These are phyloP conservation scores for Incumbomyces lentus DNA, from an alignment of 2,329 filamentous ascomycete species.

Conservation along the genomic window DNA sequence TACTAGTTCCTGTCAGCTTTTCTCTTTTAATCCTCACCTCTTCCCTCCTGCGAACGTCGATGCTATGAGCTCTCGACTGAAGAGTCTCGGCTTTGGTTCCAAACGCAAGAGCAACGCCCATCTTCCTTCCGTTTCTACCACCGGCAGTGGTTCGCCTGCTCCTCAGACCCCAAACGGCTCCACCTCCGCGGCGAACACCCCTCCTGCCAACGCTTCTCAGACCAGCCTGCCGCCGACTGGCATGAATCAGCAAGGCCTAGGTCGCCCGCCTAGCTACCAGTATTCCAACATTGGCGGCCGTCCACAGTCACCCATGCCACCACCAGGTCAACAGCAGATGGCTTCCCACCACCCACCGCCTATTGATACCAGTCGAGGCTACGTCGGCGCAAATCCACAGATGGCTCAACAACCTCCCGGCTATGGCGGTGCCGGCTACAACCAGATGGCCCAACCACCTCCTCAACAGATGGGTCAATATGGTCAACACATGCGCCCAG, in stretches of 20 bases:
- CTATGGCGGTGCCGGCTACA: slow-evolving; percentile 29
- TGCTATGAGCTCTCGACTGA: slow-evolving; percentile 43
- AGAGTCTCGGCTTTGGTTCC: slow-evolving; percentile 38
- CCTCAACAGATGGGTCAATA: slow-evolving; percentile 26
- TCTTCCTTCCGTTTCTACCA: slow-evolving; percentile 22
- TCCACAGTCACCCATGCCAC: slow-evolving; percentile 43
- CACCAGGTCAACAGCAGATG: slow-evolving; percentile 31
- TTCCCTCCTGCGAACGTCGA: slow-evolving; percentile 28
- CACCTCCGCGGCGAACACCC: slow-evolving; percentile 24
- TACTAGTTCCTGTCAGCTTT: slow-evolving; percentile 5
- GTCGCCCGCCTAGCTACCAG: slow-evolving; percentile 55
- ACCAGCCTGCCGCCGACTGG: slow-evolving; percentile 42
- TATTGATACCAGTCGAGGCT: slow-evolving; percentile 45
- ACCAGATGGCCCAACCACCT: slow-evolving; percentile 13
- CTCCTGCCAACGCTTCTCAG: slow-evolving; percentile 35
- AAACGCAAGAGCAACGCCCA: slow-evolving; percentile 43
- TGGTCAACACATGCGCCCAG: slow-evolving; percentile 27
- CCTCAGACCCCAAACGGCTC: slow-evolving; percentile 24
- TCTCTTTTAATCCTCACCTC: background rate
- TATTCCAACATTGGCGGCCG: slow-evolving; percentile 43
- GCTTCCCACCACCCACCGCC: slow-evolving; percentile 37
- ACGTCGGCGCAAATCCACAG: slow-evolving; percentile 35
- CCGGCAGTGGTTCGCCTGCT: slow-evolving; percentile 4
- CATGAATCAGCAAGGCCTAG: slow-evolving; percentile 39
- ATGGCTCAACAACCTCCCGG: slow-evolving; percentile 33